Percentiles rank a stretch among this genome's conserved stretches.
Evolutionary conservation across 331 rosid species (phyloP).

Genomic region (Arachis monticola): DNA sequence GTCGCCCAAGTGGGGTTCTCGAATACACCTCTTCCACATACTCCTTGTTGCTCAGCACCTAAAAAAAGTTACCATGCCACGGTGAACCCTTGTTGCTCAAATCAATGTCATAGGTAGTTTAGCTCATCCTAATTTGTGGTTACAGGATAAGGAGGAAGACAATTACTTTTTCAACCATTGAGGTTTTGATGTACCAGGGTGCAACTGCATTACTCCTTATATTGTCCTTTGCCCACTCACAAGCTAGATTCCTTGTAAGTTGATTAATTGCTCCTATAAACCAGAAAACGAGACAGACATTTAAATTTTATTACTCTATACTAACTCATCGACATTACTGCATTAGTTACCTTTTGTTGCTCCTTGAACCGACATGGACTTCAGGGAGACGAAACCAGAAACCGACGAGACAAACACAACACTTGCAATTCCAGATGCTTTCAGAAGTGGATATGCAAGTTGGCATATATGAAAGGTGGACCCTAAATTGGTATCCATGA

Average conservation of each 20-base stretch:
- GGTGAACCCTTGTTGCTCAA: conserved; percentile 6
- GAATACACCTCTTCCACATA: conserved; percentile 66
- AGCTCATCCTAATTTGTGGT: conserved; percentile 32
- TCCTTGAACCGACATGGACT: conserved; percentile 64
- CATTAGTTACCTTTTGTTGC: conserved; percentile 57
- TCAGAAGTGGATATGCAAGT: conserved; percentile 73
- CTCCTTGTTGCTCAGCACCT: conserved; percentile 62
- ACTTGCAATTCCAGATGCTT: conserved; percentile 70
- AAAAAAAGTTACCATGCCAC: conserved; percentile 10
- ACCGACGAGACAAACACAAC: conserved; percentile 74
- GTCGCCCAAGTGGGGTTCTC: conserved; percentile 62
- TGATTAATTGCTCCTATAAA: conserved; percentile 63
- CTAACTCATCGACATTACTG: conserved; percentile 13
- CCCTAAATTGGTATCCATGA: conserved; percentile 69
- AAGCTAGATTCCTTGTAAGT: conserved; percentile 63
- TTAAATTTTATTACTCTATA: conserved; percentile 6
- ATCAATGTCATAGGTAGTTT: conserved; percentile 24
- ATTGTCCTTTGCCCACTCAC: conserved; percentile 75
- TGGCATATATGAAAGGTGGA: conserved; percentile 67
- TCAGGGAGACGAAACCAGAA: conserved; percentile 58
- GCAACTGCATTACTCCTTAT: conserved; percentile 71
- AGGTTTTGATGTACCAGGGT: conserved; percentile 73
- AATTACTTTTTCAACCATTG: conserved; percentile 69
- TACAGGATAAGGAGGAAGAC: conserved; percentile 31
- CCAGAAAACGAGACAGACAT: conserved; percentile 26